Percentiles rank a stretch among this genome's conserved stretches.
phyloP scores from a whole-genome alignment of 352 stramenopile genomes.

The Pythium biforme region DNA sequence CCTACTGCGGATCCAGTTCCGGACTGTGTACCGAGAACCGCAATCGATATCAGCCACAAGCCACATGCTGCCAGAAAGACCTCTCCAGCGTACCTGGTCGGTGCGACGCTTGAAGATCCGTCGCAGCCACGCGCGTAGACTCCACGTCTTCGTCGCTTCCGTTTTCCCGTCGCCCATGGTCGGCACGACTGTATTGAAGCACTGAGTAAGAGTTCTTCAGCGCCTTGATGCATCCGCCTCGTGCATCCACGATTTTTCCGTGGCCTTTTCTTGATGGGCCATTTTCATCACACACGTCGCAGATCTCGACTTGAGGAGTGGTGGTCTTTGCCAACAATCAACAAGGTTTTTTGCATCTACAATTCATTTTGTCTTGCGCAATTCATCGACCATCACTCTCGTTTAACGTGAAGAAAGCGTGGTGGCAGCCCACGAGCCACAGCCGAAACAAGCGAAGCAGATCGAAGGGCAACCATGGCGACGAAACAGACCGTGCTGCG shows the following conservation, averaged over 20 bases:
- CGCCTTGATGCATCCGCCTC: too few species aligned
- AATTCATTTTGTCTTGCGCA: conserved; percentile 7
- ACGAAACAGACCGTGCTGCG: conserved; percentile 27
- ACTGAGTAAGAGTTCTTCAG: too few species aligned
- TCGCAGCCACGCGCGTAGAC: conserved; percentile 12
- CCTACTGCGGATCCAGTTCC: too few species aligned
- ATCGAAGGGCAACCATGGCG: conserved; percentile 18
- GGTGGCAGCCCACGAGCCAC: neutral
- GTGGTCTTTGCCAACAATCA: neutral
- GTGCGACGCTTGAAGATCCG: conserved; percentile 1
- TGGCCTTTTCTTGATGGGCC: neutral
- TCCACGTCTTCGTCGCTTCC: conserved; percentile 7
- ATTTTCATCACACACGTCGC: neutral
- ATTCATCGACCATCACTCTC: conserved; percentile 21
- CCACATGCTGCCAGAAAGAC: neutral
- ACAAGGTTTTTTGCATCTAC: too few species aligned
- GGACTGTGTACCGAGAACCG: neutral
- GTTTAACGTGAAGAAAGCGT: conserved; percentile 2
- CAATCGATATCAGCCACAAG: neutral
- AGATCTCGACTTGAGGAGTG: neutral
- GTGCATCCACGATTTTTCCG: neutral
- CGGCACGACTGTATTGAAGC: neutral
- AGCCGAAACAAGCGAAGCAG: conserved; percentile 2
- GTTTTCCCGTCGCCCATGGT: neutral
- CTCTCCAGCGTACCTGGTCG: neutral